Base-by-base conservation (phyloP, 2,329 filamentous ascomycete genomes). In the Pseudogymnoascus destructans region DNA sequence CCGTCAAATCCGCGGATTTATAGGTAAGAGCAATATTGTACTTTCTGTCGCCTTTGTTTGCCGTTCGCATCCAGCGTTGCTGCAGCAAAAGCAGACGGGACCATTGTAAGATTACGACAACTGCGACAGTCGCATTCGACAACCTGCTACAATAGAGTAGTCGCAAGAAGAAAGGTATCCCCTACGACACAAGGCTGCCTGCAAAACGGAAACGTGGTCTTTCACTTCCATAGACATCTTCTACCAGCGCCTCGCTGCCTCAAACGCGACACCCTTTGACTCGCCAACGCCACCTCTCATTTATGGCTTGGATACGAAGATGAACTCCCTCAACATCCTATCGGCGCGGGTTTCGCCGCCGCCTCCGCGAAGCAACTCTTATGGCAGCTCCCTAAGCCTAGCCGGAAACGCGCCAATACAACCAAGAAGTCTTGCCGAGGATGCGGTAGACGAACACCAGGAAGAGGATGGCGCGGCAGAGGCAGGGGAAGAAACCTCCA, bases 301-400 rank as follows among this genome's bases (percentile, higher is more conserved):
- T 67, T 65, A 70, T 84, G 81, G 81, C 78, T 77, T 73, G 71
- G 72, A 63, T 64, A 66, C 58, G 77, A 87, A 79, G 75, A 96
- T 96, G 92, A 96, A 96, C 84, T 95, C 91, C 68, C 79, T 95
- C 77, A 95, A 93, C 76, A 89, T 95, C 72, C 82, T 96, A 72
- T 93, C 89, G 69, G 84, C 88, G 71, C 85, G 87, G 75, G 87
- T 91, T 71, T 83, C 82, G 66, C 79, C 81, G 64, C 72, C 80
- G 58, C 76, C 79, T 58, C 78, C 81, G 60, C 77, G 81, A 70
- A 79, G 80, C 62, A 84, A 82, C 70, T 84, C 81, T 25, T 73
- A 82, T 66, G 75, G 74, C 65, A 77, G 68, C 59, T 63, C 66
- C 30, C 59, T 68, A 10, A 32, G 19, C 27, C 19, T 32, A 6